Conservation (phyloP, 2,329 filamentous ascomycete genomes). For the Hymenoscyphus fructigenus region DNA sequence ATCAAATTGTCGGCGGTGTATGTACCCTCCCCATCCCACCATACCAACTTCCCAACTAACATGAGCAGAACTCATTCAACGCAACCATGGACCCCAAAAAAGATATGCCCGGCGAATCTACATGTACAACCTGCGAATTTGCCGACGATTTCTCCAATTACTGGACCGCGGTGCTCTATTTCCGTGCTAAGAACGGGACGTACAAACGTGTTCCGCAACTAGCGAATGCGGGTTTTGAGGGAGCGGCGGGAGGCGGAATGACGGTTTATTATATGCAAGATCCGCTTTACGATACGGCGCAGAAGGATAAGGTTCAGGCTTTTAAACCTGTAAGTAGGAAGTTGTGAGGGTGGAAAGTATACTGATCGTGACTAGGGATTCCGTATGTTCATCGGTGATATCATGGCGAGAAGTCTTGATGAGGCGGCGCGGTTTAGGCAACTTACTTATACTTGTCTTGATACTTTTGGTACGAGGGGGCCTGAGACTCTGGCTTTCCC, state of each 20-base stretch:
- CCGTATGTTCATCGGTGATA: slow-evolving; percentile 46
- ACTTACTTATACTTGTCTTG: slow-evolving; percentile 45
- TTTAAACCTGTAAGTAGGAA: slow-evolving; percentile 37
- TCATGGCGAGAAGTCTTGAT: slow-evolving; percentile 37
- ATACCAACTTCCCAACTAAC: not conserved
- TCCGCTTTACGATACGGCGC: slow-evolving; percentile 33
- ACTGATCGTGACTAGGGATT: slow-evolving; percentile 38
- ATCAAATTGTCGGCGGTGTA: slow-evolving; percentile 26
- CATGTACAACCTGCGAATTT: slow-evolving; percentile 39
- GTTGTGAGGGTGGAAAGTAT: not conserved
- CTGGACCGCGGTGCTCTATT: slow-evolving; percentile 38
- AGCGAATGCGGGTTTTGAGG: slow-evolving; percentile 38
- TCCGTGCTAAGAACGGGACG: slow-evolving; percentile 35
- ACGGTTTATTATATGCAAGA: slow-evolving; percentile 39
- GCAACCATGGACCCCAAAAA: slow-evolving; percentile 38
- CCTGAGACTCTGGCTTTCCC: slow-evolving; percentile 39
- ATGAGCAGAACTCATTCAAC: slow-evolving; percentile 41
- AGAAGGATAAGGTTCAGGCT: slow-evolving; percentile 44
- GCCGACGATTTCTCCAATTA: slow-evolving; percentile 40
- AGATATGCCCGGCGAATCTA: slow-evolving; percentile 32
- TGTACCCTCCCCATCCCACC: not conserved
- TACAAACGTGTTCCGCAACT: slow-evolving; percentile 37
- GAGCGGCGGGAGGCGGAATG: slow-evolving; percentile 39
- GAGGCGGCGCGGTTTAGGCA: slow-evolving; percentile 42
- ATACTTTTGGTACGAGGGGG: slow-evolving; percentile 30